phyloP scores from a whole-genome alignment of 257 asterid genomes.

The Nicotiana knightiana region DNA sequence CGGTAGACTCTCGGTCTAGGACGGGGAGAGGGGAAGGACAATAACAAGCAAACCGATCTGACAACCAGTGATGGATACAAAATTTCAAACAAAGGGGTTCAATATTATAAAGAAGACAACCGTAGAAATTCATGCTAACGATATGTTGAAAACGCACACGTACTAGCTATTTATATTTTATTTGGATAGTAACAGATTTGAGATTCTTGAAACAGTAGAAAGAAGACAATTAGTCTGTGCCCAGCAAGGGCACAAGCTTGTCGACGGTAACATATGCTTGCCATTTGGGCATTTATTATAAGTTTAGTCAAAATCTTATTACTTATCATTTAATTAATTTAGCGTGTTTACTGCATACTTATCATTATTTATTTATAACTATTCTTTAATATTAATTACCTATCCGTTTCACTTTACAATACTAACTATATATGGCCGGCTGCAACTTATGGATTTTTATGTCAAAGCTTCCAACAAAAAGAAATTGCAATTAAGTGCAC shows the following conservation, averaged over 20 bases:
- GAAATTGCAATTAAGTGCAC: too few species aligned
- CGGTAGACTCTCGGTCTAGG: too few species aligned
- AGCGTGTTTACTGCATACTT: neutral
- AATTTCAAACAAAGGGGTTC: too few species aligned
- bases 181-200: too few species aligned
- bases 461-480: neutral
- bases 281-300: neutral
- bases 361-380: neutral
- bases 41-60: too few species aligned
- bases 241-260: neutral
- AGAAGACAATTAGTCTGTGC: neutral
- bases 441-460: neutral
- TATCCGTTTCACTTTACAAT: neutral
- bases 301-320: neutral
- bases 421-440: neutral
- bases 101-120: too few species aligned
- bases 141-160: neutral
- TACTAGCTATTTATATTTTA: too few species aligned
- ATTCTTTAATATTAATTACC: neutral
- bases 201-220: neutral
- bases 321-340: neutral
- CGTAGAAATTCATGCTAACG: too few species aligned
- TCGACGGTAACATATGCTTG: neutral
- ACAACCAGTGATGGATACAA: too few species aligned
- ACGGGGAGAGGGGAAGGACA: too few species aligned